phyloP scores from a whole-genome alignment of 164 flowering plant species.

The Euptelea pleiosperma region DNA sequence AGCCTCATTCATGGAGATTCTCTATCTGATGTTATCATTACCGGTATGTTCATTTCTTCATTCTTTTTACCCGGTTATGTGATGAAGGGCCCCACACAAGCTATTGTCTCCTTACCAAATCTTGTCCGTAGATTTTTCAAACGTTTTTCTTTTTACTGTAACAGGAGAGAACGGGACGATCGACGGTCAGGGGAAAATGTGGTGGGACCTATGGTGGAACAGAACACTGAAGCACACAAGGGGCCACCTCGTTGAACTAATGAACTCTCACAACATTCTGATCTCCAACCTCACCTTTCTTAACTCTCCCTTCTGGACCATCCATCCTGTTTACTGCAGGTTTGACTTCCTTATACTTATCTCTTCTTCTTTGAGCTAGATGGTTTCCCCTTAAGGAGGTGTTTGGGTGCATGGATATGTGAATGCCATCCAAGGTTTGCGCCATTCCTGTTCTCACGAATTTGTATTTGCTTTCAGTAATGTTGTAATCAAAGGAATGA shows the following conservation, averaged over 20 bases:
- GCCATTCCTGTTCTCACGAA: background rate
- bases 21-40: constrained; percentile 73
- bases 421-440: too few species aligned
- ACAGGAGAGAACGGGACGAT: constrained; percentile 91
- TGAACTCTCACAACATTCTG: constrained; percentile 72
- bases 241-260: constrained; percentile 88
- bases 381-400: too few species aligned
- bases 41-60: constrained; percentile 41
- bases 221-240: constrained; percentile 81
- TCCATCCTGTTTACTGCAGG: constrained; percentile 99
- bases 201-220: constrained; percentile 99
- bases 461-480: constrained; percentile 45
- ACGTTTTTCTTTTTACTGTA: constrained; percentile 9
- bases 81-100: background rate
- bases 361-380: too few species aligned
- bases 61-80: background rate
- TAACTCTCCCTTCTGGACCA: constrained; percentile 97
- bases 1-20: constrained; percentile 93
- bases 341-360: constrained; percentile 16
- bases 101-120: too few species aligned
- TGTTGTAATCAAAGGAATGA: constrained; percentile 81
- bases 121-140: background rate
- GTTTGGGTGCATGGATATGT: too few species aligned
- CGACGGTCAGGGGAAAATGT: constrained; percentile 95
- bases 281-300: constrained; percentile 83